phyloP scores from a whole-genome alignment of 345 rosid species.

The Brassica incana region DNA sequence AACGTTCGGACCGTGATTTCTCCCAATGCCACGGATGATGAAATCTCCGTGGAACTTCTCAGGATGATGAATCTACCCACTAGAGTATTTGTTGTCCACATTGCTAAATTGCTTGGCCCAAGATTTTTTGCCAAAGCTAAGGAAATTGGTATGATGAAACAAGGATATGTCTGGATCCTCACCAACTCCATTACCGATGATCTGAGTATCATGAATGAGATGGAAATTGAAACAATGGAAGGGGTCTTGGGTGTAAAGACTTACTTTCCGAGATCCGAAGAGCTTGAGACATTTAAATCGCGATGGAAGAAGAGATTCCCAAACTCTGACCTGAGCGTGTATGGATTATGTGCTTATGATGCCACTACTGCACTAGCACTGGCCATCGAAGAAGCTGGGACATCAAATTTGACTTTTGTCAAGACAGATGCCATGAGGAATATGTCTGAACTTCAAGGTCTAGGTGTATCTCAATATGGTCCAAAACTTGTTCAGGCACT shows the following conservation, averaged over 20 bases:
- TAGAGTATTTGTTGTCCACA: conserved; percentile 53
- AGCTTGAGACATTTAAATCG: background rate
- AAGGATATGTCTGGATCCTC: conserved; percentile 50
- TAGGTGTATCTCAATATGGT: conserved; percentile 46
- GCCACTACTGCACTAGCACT: background rate
- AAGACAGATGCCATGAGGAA: conserved; percentile 2
- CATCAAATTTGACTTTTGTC: background rate
- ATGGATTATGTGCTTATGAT: background rate
- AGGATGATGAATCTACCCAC: conserved; percentile 47
- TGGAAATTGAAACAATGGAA: background rate
- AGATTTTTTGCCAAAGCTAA: conserved; percentile 45
- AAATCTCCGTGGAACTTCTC: conserved; percentile 44
- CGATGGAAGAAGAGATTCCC: background rate
- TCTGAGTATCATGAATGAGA: background rate
- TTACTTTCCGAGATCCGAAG: background rate
- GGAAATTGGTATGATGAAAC: conserved; percentile 47
- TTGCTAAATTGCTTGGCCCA: conserved; percentile 30
- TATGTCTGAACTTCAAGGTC: conserved; percentile 38
- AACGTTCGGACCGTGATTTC: conserved; percentile 42
- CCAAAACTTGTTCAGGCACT: conserved; percentile 39
- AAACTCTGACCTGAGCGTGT: background rate
- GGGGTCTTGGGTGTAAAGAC: background rate
- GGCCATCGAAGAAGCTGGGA: background rate
- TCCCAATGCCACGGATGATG: conserved; percentile 47
- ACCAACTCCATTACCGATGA: background rate